These are phyloP conservation scores for Wolfiporia cocos DNA, from an alignment of 1,284 basidiomycete genomes.

Conservation along the genomic window DNA sequence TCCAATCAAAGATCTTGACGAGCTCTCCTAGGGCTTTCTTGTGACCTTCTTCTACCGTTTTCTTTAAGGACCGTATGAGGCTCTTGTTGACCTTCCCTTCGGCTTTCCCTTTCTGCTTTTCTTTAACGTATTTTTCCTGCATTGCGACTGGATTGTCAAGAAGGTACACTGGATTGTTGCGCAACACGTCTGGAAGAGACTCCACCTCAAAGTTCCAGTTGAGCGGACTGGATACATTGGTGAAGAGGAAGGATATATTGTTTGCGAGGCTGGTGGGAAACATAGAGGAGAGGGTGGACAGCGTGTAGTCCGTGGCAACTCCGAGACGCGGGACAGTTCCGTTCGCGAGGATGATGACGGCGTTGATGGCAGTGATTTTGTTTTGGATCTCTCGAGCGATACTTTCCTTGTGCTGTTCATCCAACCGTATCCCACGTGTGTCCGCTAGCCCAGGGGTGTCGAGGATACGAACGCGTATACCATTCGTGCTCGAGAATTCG, in stretches of 20 bases:
- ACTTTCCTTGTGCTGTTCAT: too few species aligned
- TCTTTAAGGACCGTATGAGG: neutral
- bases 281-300: neutral
- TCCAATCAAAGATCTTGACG: neutral
- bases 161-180: neutral
- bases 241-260: neutral
- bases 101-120: neutral
- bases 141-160: neutral
- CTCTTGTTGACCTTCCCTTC: neutral
- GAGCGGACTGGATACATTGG: neutral
- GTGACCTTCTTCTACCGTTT: neutral
- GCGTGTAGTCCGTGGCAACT: neutral
- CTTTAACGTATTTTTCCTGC: neutral
- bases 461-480: neutral
- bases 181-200: neutral
- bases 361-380: neutral
- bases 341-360: neutral
- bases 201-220: neutral
- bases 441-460: neutral
- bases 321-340: neutral
- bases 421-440: too few species aligned
- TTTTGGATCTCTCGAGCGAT: neutral
- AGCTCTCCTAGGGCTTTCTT: neutral
- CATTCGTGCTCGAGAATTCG: neutral
- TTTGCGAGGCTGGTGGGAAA: neutral